Evolutionary conservation across 805 yeast genomes (phyloP).

Genomic region (Pichia sporocuriosa): DNA sequence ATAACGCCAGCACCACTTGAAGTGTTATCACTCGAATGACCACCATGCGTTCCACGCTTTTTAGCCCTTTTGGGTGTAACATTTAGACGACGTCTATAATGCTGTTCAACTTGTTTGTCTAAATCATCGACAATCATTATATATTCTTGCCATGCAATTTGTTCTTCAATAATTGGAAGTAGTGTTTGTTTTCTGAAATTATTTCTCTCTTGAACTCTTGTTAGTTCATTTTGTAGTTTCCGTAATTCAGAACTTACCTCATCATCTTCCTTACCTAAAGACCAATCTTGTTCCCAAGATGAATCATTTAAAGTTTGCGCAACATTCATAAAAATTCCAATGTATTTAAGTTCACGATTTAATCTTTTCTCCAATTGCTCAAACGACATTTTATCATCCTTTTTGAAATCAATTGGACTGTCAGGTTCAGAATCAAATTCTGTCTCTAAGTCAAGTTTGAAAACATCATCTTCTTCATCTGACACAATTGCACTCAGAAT

Average conservation of each 20-base stretch:
- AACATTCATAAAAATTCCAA: slow-evolving; percentile 79
- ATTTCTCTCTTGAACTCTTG: slow-evolving; percentile 54
- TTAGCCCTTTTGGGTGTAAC: slow-evolving; percentile 59
- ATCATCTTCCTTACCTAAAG: slow-evolving; percentile 80
- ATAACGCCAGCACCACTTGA: slow-evolving; percentile 16
- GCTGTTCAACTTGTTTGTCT: slow-evolving; percentile 95
- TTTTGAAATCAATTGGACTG: slow-evolving; percentile 41
- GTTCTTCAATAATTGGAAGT: slow-evolving; percentile 73
- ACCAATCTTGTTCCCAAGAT: slow-evolving; percentile 58
- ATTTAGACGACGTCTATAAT: slow-evolving; percentile 75
- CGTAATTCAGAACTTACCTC: slow-evolving; percentile 85
- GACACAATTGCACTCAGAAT: slow-evolving; percentile 72
- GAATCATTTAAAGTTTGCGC: slow-evolving; percentile 33
- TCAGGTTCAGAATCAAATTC: not conserved
- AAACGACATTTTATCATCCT: slow-evolving; percentile 49
- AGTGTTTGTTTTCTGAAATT: slow-evolving; percentile 58
- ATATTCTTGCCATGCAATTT: slow-evolving; percentile 92
- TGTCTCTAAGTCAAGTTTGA: not conserved
- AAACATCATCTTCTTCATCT: slow-evolving; percentile 26
- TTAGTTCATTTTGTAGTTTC: slow-evolving; percentile 59
- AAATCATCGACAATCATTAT: slow-evolving; percentile 83
- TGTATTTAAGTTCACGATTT: slow-evolving; percentile 78
- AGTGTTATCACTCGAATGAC: slow-evolving; percentile 8
- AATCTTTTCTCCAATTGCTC: slow-evolving; percentile 79
- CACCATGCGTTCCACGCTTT: slow-evolving; percentile 35